Base-by-base conservation (phyloP, 331 rosid species). In the Dryas integrifolia region DNA sequence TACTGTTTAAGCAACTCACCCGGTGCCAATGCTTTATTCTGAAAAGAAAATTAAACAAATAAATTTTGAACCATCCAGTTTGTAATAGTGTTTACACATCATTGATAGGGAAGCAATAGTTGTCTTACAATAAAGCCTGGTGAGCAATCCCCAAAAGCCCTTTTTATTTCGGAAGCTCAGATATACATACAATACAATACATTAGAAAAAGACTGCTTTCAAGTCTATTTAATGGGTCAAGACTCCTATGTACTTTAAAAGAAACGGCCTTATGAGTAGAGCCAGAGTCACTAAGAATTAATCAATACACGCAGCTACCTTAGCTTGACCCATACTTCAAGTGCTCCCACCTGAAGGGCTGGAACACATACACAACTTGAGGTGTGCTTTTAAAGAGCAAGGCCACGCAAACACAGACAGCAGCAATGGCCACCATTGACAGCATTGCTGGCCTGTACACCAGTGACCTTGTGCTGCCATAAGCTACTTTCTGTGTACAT, bases 391-490 rank as follows among this genome's bases (percentile, higher is more conserved):
- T 93, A 76, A 93, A 93, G 72, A 93, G 88, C 78, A 93, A 84
- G 7, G 98, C 98, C 53, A 89, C 98, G 7, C 98, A 93, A 5
- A 93, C 98, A 69, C 98, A 93, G 7, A 93, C 95, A 13, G 97
- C 97, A 18, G 98, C 98, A 71, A 93, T 85, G 49, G 89, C 88
- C 53, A 93, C 94, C 97, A 93, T 82, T 1, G 98, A 93, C 11
- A 93, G 89, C 96, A 93, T 89, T 53, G 92, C 97, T 0, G 98
- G 98, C 81, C 92, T 78, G 83, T 91, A 93, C 24, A 88, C 86
- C 69, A 87, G 79, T 5, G 94, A 87, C 10, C 83, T 81, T 24
- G 85, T 80, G 44, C 21, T 72, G 62, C 86, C 70, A 15, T 82
- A 80, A 3, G 67, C 81, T 77, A 76, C 60, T 82, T 86, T 90